Base-by-base conservation (phyloP, 495 filamentous ascomycete genomes). In the Eremomyces bilateralis region DNA sequence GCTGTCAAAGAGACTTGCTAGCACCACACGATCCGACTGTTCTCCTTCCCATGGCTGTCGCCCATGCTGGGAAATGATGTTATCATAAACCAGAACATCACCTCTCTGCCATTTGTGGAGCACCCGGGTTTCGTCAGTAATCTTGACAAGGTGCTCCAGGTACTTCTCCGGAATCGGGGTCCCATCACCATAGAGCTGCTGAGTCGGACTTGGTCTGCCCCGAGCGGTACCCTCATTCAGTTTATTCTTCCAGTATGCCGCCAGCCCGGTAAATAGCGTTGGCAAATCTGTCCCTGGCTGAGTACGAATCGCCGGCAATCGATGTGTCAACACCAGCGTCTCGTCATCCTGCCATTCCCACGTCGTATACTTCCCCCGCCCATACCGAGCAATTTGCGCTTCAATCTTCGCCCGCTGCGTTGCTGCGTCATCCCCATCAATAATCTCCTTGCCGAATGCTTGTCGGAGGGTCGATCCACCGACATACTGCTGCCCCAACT, bases 231-330 rank as follows among this genome's bases (percentile, higher is more conserved):
- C 36, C 12, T 17, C 18, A 15, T 56, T 48, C 4, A 40, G 35
- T 19, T 48, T 39, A 22, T 58, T 60, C 41, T 57, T 53, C 41
- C 57, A 63, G 20, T 61, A 58, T 12, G 58, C 53, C 1, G 61
- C 62, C 11, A 63, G 38, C 10, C 57, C 58, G 11, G 62, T 67
- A 36, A 66, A 67, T n/a, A 66, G 50, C n/a, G 55, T 54, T 3
- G 59, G 57, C n/a, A 64, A 36, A 24, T 50, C 64, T 62, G n/a
- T n/a, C n/a, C n/a, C n/a, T n/a, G n/a, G n/a, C n/a, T n/a, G n/a
- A n/a, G n/a, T n/a, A n/a, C n/a, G n/a, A n/a, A n/a, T n/a, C n/a
- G n/a, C n/a, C n/a, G n/a, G n/a, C n/a, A n/a, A n/a, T n/a, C n/a
- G n/a, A n/a, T n/a, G n/a, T n/a, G n/a, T n/a, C n/a, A n/a, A n/a